These are phyloP conservation scores for Ruellia speciosa DNA, from an alignment of 305 asterid genomes.

Conservation along the genomic window DNA sequence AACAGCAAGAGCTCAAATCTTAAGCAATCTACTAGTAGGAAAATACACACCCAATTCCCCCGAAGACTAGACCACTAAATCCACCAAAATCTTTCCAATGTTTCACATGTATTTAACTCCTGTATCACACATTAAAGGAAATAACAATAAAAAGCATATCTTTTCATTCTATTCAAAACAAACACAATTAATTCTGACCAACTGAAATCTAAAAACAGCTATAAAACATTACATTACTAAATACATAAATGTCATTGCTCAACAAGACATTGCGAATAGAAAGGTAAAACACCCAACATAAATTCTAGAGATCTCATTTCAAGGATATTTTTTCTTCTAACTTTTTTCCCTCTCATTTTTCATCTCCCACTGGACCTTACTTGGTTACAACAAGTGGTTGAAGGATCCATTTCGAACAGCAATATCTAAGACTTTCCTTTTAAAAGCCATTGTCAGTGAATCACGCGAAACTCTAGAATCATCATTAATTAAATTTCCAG, in stretches of 20 bases:
- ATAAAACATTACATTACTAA: background rate
- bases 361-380: background rate
- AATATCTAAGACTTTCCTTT: conserved; percentile 12
- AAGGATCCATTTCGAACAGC: conserved; percentile 14
- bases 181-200: background rate
- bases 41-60: background rate
- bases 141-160: conserved; percentile 11
- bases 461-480: conserved; percentile 22
- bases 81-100: conserved; percentile 2
- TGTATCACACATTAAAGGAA: background rate
- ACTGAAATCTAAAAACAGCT: background rate
- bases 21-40: conserved; percentile 2
- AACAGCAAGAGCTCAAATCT: background rate
- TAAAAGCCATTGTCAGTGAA: conserved; percentile 13
- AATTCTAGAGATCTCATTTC: background rate
- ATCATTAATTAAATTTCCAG: conserved; percentile 18
- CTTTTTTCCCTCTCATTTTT: background rate
- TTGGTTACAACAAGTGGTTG: background rate
- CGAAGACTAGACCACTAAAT: background rate
- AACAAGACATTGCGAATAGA: background rate
- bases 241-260: background rate
- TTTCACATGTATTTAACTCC: background rate
- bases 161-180: conserved; percentile 10
- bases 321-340: background rate
- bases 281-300: background rate